phyloP scores from a whole-genome alignment of 352 stramenopile species.

The Elongisporangium prolatum region DNA sequence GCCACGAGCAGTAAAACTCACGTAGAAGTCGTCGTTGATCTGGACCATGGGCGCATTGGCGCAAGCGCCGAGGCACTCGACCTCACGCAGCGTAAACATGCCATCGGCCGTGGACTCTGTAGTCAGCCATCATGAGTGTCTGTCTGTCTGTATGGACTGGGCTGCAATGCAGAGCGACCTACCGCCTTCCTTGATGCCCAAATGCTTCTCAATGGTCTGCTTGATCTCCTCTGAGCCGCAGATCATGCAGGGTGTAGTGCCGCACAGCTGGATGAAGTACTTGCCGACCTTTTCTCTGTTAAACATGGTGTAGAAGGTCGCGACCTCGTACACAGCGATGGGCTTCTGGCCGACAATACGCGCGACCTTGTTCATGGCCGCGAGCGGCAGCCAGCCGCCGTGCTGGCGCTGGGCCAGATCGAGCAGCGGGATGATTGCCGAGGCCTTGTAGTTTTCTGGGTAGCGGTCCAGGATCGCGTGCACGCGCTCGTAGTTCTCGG shows the following conservation, averaged over 20 bases:
- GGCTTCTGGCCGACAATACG: slow-evolving; percentile 95
- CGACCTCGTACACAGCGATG: slow-evolving; percentile 99
- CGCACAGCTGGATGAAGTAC: slow-evolving; percentile 97
- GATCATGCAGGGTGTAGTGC: slow-evolving; percentile 99
- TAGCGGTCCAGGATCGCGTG: slow-evolving; percentile 96
- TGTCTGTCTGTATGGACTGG: neutral
- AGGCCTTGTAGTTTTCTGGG: slow-evolving; percentile 99
- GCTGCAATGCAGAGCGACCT: slow-evolving; percentile 3
- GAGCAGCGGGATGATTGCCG: slow-evolving; percentile 98
- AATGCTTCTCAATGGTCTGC: slow-evolving; percentile 96
- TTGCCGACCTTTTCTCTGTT: slow-evolving; percentile 94
- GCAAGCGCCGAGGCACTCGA: slow-evolving; percentile 99
- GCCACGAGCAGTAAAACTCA: slow-evolving; percentile 17
- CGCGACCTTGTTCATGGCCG: slow-evolving; percentile 99
- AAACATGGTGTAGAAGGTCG: slow-evolving; percentile 99
- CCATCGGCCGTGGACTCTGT: slow-evolving; percentile 76
- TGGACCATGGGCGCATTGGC: slow-evolving; percentile 99
- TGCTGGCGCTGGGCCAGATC: slow-evolving; percentile 96
- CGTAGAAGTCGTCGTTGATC: slow-evolving; percentile 98
- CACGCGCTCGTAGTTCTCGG: slow-evolving; percentile 96
- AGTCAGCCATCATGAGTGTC: neutral
- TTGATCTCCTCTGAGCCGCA: slow-evolving; percentile 99
- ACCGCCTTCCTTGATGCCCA: slow-evolving; percentile 97
- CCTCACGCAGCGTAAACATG: slow-evolving; percentile 94
- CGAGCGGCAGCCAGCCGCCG: slow-evolving; percentile 96